Evolutionary conservation across 2,329 filamentous ascomycete genomes (phyloP).

Genomic region (Onygena corvina): DNA sequence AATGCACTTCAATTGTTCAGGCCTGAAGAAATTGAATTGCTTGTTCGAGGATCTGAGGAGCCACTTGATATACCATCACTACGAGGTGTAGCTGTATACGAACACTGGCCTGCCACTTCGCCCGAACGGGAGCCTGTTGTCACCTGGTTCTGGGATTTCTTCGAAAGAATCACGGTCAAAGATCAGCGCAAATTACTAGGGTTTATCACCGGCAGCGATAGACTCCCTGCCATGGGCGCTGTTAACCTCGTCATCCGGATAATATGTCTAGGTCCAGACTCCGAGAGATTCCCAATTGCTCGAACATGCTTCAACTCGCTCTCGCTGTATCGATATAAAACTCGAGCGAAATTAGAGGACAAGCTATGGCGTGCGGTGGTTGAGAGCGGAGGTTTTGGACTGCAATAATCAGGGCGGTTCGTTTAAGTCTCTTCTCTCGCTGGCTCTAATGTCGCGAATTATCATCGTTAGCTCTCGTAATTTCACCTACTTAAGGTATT

Average conservation of each 20-base stretch:
- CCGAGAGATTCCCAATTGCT: slow-evolving; percentile 65
- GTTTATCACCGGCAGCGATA: slow-evolving; percentile 83
- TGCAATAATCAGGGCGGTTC: slow-evolving; percentile 48
- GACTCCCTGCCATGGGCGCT: slow-evolving; percentile 78
- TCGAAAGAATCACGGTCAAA: slow-evolving; percentile 50
- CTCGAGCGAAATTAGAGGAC: slow-evolving; percentile 53
- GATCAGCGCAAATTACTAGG: slow-evolving; percentile 68
- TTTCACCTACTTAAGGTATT: background rate
- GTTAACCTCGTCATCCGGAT: slow-evolving; percentile 67
- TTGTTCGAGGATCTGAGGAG: slow-evolving; percentile 76
- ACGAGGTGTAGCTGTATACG: slow-evolving; percentile 65
- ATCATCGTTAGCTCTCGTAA: background rate
- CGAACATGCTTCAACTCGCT: slow-evolving; percentile 86
- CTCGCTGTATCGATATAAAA: slow-evolving; percentile 60
- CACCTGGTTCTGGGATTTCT: slow-evolving; percentile 80
- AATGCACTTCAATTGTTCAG: slow-evolving; percentile 79
- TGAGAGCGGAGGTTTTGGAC: slow-evolving; percentile 82
- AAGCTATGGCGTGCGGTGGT: slow-evolving; percentile 76
- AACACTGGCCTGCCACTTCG: slow-evolving; percentile 55
- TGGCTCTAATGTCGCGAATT: background rate
- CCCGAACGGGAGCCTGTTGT: slow-evolving; percentile 55
- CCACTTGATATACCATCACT: slow-evolving; percentile 65
- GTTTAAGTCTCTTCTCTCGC: background rate
- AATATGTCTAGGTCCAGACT: slow-evolving; percentile 62
- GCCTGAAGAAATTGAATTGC: slow-evolving; percentile 80